phyloP scores from a whole-genome alignment of 1,284 basidiomycete genomes.

The Cryptococcus deneoformans region DNA sequence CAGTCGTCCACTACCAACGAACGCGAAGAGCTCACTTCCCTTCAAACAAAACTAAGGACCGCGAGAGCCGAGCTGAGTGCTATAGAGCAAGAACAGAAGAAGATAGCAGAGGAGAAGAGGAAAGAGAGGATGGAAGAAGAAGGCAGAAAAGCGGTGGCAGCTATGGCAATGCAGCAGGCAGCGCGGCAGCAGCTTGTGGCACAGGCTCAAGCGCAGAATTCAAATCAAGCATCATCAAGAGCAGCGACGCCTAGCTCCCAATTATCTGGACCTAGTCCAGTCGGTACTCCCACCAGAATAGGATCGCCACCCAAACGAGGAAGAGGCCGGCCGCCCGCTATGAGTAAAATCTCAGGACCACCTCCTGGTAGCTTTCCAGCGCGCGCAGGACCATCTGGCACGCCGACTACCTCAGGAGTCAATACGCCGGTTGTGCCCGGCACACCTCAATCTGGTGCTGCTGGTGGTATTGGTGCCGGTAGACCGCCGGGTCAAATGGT shows the following conservation, averaged over 20 bases:
- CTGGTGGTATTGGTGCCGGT: background rate
- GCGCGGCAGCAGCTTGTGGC: background rate
- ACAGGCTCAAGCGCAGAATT: background rate
- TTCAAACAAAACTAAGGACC: conserved; percentile 21
- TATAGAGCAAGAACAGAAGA: conserved; percentile 10
- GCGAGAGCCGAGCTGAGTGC: background rate
- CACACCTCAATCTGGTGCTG: no score
- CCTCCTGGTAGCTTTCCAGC: background rate
- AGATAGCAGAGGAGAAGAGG: conserved; percentile 6
- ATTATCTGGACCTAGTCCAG: background rate
- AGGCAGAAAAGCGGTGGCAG: conserved; percentile 1
- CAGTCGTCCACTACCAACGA: conserved; percentile 22
- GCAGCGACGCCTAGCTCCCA: background rate
- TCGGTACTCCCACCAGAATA: background rate
- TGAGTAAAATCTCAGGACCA: background rate
- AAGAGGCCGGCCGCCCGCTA: background rate
- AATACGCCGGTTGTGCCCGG: background rate
- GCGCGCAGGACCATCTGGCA: conserved; percentile 2
- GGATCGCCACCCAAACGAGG: background rate
- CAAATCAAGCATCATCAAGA: background rate
- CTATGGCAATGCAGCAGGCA: conserved; percentile 3
- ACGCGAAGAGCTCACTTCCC: conserved; percentile 26
- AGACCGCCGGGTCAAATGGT: background rate
- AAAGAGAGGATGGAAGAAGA: conserved; percentile 2
- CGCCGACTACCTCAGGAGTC: background rate